phyloP scores from a whole-genome alignment of 495 filamentous ascomycete genomes.

The Penicillium goetzii region DNA sequence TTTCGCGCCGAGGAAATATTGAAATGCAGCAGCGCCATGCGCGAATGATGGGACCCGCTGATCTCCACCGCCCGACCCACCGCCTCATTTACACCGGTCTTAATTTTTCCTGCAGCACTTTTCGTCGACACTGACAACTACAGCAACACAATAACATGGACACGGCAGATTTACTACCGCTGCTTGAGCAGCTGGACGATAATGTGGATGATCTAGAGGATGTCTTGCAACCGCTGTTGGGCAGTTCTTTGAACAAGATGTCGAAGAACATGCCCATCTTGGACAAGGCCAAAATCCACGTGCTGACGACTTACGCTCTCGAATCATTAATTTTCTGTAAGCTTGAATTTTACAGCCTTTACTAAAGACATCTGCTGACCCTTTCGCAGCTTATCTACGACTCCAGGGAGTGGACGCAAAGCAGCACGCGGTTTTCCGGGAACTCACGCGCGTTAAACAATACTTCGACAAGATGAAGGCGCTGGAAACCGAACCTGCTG shows the following conservation, averaged over 20 bases:
- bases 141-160: slow-evolving; percentile 41
- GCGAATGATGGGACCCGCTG: slow-evolving; percentile 18
- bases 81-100: slow-evolving; percentile 26
- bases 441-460: slow-evolving; percentile 82
- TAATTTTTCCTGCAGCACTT: slow-evolving; percentile 30
- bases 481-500: slow-evolving; percentile 55
- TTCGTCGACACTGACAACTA: slow-evolving; percentile 15
- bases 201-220: slow-evolving; percentile 78
- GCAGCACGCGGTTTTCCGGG: slow-evolving; percentile 80
- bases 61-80: slow-evolving; percentile 29
- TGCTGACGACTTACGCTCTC: slow-evolving; percentile 80
- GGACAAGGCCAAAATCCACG: slow-evolving; percentile 91
- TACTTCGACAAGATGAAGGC: slow-evolving; percentile 92
- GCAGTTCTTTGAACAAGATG: slow-evolving; percentile 62
- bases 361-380: slow-evolving; percentile 22
- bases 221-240: slow-evolving; percentile 68
- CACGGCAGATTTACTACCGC: slow-evolving; percentile 44
- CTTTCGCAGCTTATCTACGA: slow-evolving; percentile 67
- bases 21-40: slow-evolving; percentile 14
- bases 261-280: slow-evolving; percentile 82
- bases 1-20: slow-evolving; percentile 5
- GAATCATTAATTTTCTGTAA: slow-evolving; percentile 91
- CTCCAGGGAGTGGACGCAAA: slow-evolving; percentile 80
- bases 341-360: slow-evolving; percentile 21
- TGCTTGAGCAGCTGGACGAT: slow-evolving; percentile 73